Conservation (phyloP, 352 stramenopile species). For the Phytophthora tentaculata region DNA sequence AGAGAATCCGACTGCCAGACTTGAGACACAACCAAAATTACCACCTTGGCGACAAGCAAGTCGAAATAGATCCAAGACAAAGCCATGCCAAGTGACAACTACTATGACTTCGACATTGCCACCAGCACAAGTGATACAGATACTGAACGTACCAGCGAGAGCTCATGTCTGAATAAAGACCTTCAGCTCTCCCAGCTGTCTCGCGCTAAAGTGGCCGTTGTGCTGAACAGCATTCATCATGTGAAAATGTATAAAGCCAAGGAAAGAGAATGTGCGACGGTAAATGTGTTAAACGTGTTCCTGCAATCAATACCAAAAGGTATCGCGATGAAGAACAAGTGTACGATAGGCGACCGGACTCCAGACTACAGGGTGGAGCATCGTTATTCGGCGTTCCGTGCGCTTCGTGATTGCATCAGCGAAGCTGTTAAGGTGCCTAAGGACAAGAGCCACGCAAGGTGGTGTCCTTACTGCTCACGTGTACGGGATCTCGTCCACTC, state of each 20-base stretch:
- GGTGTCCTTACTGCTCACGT: constrained; percentile 56
- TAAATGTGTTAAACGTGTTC: constrained; percentile 64
- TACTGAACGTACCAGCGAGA: constrained; percentile 22
- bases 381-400: constrained; percentile 61
- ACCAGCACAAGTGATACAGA: constrained; percentile 6
- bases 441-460: constrained; percentile 49
- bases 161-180: constrained; percentile 26
- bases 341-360: neutral
- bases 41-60: neutral
- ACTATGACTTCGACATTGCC: constrained; percentile 6
- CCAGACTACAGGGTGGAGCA: constrained; percentile 49
- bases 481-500: constrained; percentile 46
- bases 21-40: neutral
- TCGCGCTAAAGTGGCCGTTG: constrained; percentile 43
- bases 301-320: constrained; percentile 49
- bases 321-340: neutral
- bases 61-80: neutral
- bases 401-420: constrained; percentile 40
- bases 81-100: neutral
- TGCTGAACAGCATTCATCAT: constrained; percentile 67
- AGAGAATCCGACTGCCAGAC: neutral
- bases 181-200: constrained; percentile 35
- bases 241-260: constrained; percentile 50
- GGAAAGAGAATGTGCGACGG: constrained; percentile 35
- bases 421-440: constrained; percentile 21